Evolutionary conservation across 371 early-diverging fungal species (phyloP), one percentile per base, ranked within the genome.

Genomic region (Homolaphlyctis polyrhiza): DNA sequence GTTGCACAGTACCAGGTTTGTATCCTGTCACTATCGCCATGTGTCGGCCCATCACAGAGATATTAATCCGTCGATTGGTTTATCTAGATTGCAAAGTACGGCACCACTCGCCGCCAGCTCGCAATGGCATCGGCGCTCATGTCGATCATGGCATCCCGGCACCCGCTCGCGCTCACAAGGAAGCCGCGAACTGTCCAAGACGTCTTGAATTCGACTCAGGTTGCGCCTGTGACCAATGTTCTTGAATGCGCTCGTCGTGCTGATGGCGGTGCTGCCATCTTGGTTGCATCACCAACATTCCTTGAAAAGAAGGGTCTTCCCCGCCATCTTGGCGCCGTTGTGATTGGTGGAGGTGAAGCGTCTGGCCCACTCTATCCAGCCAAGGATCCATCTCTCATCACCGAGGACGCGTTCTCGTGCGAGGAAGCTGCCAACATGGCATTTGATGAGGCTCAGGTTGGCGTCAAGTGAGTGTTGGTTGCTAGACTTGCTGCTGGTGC

Each of bases 351-450:
- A 30, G 71, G 74, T 11, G 71, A 74, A 50, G 74, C 74, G 23
- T 62, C 65, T 28, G 74, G 74, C 2, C 74, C 74, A 18, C 62
- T 74, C n/a, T 74, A 68, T 59, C 74, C 74, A 23, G 71, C 74
- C n/a, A 62, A 64, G 35, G 33, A 49, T 25, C 58, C 68, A 1
- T 60, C 52, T 2, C 32, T 52, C 18, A 74, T 74, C 43, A 55
- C 60, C 30, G 71, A 70, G 60, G 65, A 63, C 1, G 68, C 65
- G 63, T 74, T 74, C 52, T 66, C 67, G 18, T 74, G 74, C 57
- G 74, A 74, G 51, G 71, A 74, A 50, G 74, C 74, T 0, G 64
- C 63, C 13, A 64, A 55, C 2, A 50, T 69, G 8, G 74, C 74
- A 45, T 71, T 62, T 30, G 69, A 66, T 23, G 74, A 74, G 66